phyloP scores from a whole-genome alignment of 345 rosid genomes.

The Rhodamnia argentea region DNA sequence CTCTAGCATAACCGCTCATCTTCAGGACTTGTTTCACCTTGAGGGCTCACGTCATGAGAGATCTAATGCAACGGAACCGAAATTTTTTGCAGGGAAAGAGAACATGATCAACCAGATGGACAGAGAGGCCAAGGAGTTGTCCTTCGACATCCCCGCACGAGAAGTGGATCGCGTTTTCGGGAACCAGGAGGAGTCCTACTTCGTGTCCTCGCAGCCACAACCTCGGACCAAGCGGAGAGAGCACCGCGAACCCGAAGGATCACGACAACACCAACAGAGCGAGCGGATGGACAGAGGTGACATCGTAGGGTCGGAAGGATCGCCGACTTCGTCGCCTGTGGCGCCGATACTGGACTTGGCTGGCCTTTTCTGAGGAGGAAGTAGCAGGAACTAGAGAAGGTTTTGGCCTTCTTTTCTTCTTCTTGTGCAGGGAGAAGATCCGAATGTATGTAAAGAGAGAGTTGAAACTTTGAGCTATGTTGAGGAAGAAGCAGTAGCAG shows the following conservation, averaged over 20 bases:
- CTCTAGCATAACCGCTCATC: background rate
- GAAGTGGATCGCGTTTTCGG: conserved; percentile 14
- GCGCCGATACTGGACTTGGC: background rate
- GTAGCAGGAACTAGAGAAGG: background rate
- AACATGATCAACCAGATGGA: conserved; percentile 17
- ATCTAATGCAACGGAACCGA: background rate
- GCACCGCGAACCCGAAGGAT: background rate
- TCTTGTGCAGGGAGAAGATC: background rate
- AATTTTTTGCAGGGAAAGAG: conserved; percentile 5
- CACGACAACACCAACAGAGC: fast-evolving
- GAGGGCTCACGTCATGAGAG: background rate
- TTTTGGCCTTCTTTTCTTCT: background rate
- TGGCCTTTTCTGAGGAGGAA: background rate
- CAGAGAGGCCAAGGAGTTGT: conserved; percentile 6
- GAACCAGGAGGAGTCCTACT: conserved; percentile 12
- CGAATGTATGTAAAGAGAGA: background rate
- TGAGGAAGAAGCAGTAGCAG: background rate
- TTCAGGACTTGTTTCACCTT: background rate
- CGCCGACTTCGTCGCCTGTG: background rate
- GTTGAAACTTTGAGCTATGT: background rate
- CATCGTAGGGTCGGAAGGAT: background rate
- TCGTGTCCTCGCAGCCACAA: background rate
- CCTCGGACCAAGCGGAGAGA: background rate
- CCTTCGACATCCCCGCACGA: conserved; percentile 12
- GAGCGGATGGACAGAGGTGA: background rate